Conservation (phyloP, 306 rosid species). For the Begonia peltatifolia region DNA sequence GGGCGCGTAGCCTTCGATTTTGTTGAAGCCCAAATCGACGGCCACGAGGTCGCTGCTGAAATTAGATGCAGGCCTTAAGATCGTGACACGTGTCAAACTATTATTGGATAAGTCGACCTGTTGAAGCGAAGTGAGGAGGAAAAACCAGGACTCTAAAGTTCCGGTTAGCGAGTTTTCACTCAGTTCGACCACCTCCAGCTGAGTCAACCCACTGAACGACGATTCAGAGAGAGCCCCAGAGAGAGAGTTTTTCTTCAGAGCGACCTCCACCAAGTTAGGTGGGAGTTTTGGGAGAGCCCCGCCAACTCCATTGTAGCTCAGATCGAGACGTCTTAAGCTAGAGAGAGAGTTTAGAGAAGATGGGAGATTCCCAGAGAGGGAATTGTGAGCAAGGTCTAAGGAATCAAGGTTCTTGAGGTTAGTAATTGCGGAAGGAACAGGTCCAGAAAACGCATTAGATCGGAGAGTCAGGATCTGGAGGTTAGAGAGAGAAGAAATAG, state of each 20-base stretch:
- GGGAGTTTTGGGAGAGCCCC: conserved; percentile 57
- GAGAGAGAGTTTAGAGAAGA: conserved; percentile 25
- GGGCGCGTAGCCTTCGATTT: conserved; percentile 55
- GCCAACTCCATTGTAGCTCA: conserved; percentile 53
- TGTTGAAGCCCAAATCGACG: conserved; percentile 64
- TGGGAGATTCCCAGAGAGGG: conserved; percentile 40
- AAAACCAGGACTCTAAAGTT: conserved; percentile 44
- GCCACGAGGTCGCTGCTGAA: conserved; percentile 47
- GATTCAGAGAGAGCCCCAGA: conserved; percentile 40
- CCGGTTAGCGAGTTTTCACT: conserved; percentile 54
- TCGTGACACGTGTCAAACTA: conserved; percentile 41
- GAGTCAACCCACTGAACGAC: conserved; percentile 24
- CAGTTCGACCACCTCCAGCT: conserved; percentile 64
- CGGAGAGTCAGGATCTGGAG: conserved; percentile 57
- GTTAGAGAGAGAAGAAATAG: conserved; percentile 45
- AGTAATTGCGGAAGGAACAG: conserved; percentile 37
- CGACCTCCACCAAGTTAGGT: conserved; percentile 51
- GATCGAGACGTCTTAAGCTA: conserved; percentile 42
- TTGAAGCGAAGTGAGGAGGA: conserved; percentile 48
- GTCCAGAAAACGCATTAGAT: conserved; percentile 52
- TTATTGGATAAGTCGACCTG: conserved; percentile 66
- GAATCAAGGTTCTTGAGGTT: conserved; percentile 38
- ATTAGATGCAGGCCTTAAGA: conserved; percentile 17
- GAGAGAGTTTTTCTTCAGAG: conserved; percentile 47
- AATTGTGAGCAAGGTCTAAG: conserved; percentile 48